Evolutionary conservation across 805 yeast genomes (phyloP), one percentile per base, ranked within the genome.

Genomic region (Candida silvicultrix): DNA sequence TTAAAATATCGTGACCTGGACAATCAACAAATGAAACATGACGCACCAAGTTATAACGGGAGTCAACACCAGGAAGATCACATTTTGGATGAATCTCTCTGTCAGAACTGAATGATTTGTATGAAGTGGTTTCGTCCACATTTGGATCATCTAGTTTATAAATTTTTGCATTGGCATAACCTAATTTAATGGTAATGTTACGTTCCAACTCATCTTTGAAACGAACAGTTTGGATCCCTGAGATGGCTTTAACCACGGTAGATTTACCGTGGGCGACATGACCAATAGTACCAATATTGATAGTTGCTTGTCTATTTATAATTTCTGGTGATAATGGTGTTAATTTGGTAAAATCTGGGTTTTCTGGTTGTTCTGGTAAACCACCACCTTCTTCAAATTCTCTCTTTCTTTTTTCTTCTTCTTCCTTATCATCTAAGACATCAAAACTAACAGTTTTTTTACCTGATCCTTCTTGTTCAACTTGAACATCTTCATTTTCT

Each of bases 1-100:
- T 94, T 68, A 94, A 83, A 74, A 94, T 95, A 76, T 94, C 99
- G 86, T 94, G 99, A 69, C 99, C 99, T 50, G 99, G 99, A 76
- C 99, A 95, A 76, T 94, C 99, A 51, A 95, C 99, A 62, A 95
- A 95, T 11, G 97, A 89, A 45, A 94, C 99, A 66, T 94, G 99
- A 71, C 99, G 89, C 38, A 89, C 81, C 57, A 94, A 77, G 60
- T 80, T 79, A 70, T 89, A 90, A 65, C 96, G 86, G 46, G 96
- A 95, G n/a, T 66, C 67, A 69, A 96, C 89, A 11, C 94, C 96
- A 53, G 83, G 83, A 57, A 88, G 80, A 62, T 84, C 85, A 71
- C 97, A 88, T 64, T 84, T 85, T 56, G 99, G 99, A 64, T 80
- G 77, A 57, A 94, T 87, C 73, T 94, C 99, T 69, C 87, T 92